Base-by-base conservation (phyloP, 169 alveolate genomes). In the Eimeria maxima region DNA sequence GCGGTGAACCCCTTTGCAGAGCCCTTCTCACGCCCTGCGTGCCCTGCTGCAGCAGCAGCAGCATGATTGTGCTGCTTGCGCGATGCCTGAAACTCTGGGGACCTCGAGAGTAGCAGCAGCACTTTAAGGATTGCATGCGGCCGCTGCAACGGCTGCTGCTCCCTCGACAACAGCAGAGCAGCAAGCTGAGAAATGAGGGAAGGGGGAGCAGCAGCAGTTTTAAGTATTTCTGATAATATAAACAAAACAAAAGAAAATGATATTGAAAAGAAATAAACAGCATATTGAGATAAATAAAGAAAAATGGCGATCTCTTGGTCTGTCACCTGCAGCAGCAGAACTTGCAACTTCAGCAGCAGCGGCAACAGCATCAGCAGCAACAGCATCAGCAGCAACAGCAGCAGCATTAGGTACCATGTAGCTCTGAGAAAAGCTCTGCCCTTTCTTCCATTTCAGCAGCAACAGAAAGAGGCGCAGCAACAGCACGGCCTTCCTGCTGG, bases 401-500 rank as follows among this genome's bases (percentile, higher is more conserved):
- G 38, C 38, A 60, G 16, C 71, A 60, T 18, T 22, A 57, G 71
- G 29, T 57, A 76, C 87, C 57, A 29, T 76, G 87, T 57, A 76
- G 60, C 60, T 76, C 87, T 33, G 87, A 18, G 11, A 76, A 57
- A n/a, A 29, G 20, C 53, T 76, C 87, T 11, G 24, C 53, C 57
- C 87, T 29, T 27, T 76, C 87, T 33, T 38, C n/a, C 60, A 29
- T 29, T 38, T 76, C 87, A 18, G 57, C 50, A 33, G 87, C 87
- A 18, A 57, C 87, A 76, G 33, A 50, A 4, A 22, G 24, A 42
- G 87, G 87, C 11, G 38, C 60, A 42, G 87, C 87, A 42, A 76
- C 87, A 22, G 87, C 87, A 16, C 87, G 87, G 60, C 87, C 57
- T 27, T 76, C 63, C 87, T 76, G 55, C 87, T 76, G 87, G n/a